Conservation (phyloP, 306 rosid genomes). For the Urtica urens region DNA sequence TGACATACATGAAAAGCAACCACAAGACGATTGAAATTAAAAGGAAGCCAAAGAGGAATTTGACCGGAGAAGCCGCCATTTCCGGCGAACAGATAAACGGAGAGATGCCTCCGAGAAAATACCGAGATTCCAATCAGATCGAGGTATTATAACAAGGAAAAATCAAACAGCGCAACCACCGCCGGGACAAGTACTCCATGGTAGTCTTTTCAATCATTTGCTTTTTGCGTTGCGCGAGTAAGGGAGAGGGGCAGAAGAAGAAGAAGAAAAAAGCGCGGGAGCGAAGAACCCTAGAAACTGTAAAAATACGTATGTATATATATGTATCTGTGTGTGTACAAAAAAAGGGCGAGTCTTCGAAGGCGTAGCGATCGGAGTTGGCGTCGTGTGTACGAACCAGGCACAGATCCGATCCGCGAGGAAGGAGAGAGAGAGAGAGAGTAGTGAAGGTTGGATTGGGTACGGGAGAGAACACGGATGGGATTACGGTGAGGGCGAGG, state of each 20-base stretch:
- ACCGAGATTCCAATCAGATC: slow-evolving; percentile 28
- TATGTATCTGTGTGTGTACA: too few relatives aligned
- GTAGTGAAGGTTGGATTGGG: slow-evolving; percentile 8
- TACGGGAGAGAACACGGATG: slow-evolving; percentile 8
- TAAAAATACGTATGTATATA: background rate
- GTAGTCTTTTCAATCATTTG: too few relatives aligned
- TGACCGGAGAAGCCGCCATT: slow-evolving; percentile 89
- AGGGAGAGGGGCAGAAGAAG: background rate
- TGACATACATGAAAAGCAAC: slow-evolving; percentile 74
- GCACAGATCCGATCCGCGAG: slow-evolving; percentile 74
- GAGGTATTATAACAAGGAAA: slow-evolving; percentile 31
- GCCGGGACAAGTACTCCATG: background rate
- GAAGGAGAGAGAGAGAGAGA: slow-evolving; percentile 5
- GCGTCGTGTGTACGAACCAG: background rate
- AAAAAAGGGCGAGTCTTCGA: slow-evolving; percentile 20
- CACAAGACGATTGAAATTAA: slow-evolving; percentile 61
- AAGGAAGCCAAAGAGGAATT: slow-evolving; percentile 72
- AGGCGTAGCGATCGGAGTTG: slow-evolving; percentile 46
- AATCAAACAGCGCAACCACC: slow-evolving; percentile 29
- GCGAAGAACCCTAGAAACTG: background rate
- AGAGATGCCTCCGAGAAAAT: slow-evolving; percentile 15
- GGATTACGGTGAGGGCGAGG: slow-evolving; percentile 11
- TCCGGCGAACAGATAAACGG: slow-evolving; percentile 1
- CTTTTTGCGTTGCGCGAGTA: too few relatives aligned
- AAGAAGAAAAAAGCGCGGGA: slow-evolving; percentile 6